These are phyloP conservation scores for Botryosphaeria dothidea DNA, from an alignment of 2,329 filamentous ascomycete species.

Conservation along the genomic window DNA sequence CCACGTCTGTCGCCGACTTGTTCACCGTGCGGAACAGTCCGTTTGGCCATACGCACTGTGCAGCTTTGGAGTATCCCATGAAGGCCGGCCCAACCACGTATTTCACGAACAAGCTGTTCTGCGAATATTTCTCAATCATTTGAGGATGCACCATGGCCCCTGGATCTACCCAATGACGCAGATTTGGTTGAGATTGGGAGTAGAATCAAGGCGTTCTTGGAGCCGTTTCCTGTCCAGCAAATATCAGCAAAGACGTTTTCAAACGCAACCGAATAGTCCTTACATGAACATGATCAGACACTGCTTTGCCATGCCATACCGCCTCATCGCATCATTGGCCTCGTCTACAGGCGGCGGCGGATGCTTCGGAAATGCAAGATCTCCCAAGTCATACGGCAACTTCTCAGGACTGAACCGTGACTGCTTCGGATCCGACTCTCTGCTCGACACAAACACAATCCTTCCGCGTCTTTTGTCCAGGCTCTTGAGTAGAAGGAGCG, in stretches of 20 bases:
- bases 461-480: slow-evolving; percentile 25
- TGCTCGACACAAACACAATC: slow-evolving; percentile 25
- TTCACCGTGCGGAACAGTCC: neutral
- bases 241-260: neutral
- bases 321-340: slow-evolving; percentile 2
- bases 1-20: slow-evolving; percentile 8
- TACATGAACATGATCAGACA: slow-evolving; percentile 15
- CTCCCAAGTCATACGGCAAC: neutral
- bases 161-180: neutral
- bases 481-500: slow-evolving; percentile 26
- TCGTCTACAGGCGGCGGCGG: neutral
- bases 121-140: neutral
- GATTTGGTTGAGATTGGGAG: neutral
- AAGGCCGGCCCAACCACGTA: neutral
- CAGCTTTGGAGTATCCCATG: neutral
- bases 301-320: slow-evolving; percentile 6
- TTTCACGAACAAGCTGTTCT: neutral
- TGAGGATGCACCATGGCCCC: slow-evolving; percentile 2
- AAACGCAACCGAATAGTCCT: neutral
- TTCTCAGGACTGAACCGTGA: neutral
- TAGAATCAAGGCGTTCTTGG: neutral
- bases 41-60: neutral
- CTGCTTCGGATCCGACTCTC: neutral
- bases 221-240: neutral
- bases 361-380: neutral